Evolutionary conservation across 129 eudicot species (phyloP).

Genomic region (Lactuca saligna): DNA sequence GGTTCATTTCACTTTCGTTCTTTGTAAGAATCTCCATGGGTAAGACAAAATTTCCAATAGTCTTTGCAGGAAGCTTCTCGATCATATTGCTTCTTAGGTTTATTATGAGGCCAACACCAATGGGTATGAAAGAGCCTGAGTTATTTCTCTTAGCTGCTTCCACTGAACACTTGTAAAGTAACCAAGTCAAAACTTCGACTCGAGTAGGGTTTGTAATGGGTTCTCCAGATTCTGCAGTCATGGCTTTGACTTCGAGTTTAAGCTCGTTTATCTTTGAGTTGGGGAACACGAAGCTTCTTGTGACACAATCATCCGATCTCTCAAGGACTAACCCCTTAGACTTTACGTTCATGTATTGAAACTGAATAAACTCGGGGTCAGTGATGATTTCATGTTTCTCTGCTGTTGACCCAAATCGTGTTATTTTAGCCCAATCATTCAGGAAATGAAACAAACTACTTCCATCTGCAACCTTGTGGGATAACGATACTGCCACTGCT

Average conservation of each 20-base stretch:
- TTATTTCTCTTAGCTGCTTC: too few species aligned
- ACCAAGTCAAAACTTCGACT: background rate
- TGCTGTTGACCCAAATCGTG: background rate
- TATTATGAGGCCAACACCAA: background rate
- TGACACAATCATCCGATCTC: background rate
- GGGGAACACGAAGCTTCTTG: background rate
- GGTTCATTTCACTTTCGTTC: background rate
- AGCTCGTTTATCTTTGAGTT: too few species aligned
- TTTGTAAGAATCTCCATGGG: background rate
- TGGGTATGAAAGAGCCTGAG: background rate
- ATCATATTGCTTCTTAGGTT: background rate
- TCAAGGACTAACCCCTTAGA: background rate
- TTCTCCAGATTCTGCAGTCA: background rate
- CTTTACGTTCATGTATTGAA: background rate
- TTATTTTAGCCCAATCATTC: background rate
- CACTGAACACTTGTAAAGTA: too few species aligned
- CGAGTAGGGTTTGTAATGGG: background rate
- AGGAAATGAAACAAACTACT: background rate
- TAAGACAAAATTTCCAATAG: background rate
- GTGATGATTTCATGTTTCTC: background rate
- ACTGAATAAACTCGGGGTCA: background rate
- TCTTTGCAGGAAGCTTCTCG: background rate
- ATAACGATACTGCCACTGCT: conserved; percentile 11
- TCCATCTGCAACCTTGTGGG: conserved; percentile 17
- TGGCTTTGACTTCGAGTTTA: too few species aligned